Base-by-base conservation (phyloP, 2,329 filamentous ascomycete genomes). In the Teratosphaeria gauchensis region DNA sequence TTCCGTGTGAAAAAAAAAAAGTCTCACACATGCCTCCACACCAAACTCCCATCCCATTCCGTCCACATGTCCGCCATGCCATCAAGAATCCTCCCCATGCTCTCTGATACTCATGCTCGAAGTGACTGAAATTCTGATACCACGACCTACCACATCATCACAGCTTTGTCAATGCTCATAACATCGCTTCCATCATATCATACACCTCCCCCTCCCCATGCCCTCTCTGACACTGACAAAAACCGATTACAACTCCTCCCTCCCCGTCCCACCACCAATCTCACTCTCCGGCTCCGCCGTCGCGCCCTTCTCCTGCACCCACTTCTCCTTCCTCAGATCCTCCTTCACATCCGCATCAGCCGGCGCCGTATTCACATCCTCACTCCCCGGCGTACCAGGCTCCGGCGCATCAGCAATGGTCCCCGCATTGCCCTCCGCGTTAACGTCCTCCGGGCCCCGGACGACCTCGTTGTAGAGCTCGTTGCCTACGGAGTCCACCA, bases 401-500 rank as follows among this genome's bases (percentile, higher is more conserved):
- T 84, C 82, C 57, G 78, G 76, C 33, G 81, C 82, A 64, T 85
- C 77, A 2, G 82, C 61, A 78, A 77, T 53, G 79, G 81, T 56
- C 77, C 81, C 61, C 74, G 64, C 75, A 24, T 71, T 72, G 21
- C 66, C 66, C 28, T 71, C 69, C 2, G 65, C 66, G 4, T 61
- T 66, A n/a, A 66, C 71, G 46, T 69, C 68, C 12, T 69, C 67
- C 16, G 72, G 72, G 1, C 58, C 61, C 51, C 4, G 66, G 6
- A 74, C 72, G 24, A 77, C 66, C 21, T 72, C 75, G 58, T 78
- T 75, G 56, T 74, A 72, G n/a, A 96, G 75, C 70, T 95, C 89
- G 64, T 92, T 90, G 60, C 92, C 94, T 51, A 84, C 73, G 56
- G 83, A 83, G 73, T 96, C 90, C 48, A 96, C 80, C 58, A 97